These are phyloP conservation scores for Nowakowskiella sp. DNA, from an alignment of 192 early-diverging fungal species.

Conservation along the genomic window DNA sequence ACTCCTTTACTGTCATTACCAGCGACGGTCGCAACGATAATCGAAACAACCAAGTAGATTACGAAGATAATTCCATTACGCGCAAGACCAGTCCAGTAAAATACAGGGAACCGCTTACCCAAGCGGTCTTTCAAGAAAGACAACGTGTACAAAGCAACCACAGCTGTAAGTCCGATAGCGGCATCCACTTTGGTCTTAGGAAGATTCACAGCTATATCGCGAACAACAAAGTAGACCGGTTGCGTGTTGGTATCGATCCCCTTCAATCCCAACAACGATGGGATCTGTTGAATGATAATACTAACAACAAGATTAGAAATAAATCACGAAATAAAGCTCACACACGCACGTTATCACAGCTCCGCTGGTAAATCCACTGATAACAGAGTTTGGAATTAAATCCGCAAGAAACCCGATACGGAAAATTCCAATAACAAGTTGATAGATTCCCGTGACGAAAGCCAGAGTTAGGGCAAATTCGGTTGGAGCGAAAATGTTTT, in stretches of 20 bases:
- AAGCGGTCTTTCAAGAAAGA: too few species aligned
- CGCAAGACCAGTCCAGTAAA: constrained; percentile 51
- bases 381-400: constrained; percentile 82
- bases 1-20: too few species aligned
- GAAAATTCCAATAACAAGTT: constrained; percentile 64
- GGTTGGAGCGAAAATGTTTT: constrained; percentile 18
- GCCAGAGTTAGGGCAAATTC: constrained; percentile 52
- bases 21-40: constrained; percentile 27
- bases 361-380: constrained; percentile 84
- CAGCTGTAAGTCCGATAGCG: constrained; percentile 46
- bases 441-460: constrained; percentile 65
- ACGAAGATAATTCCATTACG: constrained; percentile 71
- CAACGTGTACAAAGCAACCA: too few species aligned
- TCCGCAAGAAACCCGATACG: constrained; percentile 81
- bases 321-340: too few species aligned
- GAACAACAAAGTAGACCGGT: constrained; percentile 67
- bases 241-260: constrained; percentile 58
- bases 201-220: constrained; percentile 45
- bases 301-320: too few species aligned
- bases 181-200: constrained; percentile 44
- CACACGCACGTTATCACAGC: too few species aligned
- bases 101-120: too few species aligned
- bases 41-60: constrained; percentile 66
- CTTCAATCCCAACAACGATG: constrained; percentile 70
- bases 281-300: constrained; percentile 74